phyloP scores from a whole-genome alignment of 2,329 filamentous ascomycete genomes.

The Colletotrichum chlorophyti region DNA sequence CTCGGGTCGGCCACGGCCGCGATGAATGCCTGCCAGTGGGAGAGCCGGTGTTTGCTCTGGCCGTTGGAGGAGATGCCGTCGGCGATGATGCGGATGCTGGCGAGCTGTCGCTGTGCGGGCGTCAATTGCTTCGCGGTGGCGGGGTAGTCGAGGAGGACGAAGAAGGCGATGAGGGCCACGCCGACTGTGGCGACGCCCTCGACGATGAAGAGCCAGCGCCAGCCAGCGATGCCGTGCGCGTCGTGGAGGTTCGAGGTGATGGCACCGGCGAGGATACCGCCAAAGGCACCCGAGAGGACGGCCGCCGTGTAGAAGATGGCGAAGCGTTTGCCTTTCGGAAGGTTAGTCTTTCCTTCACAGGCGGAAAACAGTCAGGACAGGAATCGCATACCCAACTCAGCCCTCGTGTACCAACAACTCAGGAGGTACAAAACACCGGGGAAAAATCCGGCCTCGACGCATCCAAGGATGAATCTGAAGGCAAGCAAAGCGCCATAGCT shows the following conservation, averaged over 20 bases:
- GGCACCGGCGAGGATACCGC: conserved; percentile 55
- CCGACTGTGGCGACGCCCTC: conserved; percentile 72
- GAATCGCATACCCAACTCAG: conserved; percentile 20
- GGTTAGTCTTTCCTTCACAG: conserved; percentile 40
- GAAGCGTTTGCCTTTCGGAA: conserved; percentile 56
- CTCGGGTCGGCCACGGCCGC: conserved; percentile 51
- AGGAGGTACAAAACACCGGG: conserved; percentile 59
- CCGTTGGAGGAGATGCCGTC: conserved; percentile 45
- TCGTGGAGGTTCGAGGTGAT: conserved; percentile 52
- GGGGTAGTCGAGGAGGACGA: conserved; percentile 75
- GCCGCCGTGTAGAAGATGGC: conserved; percentile 64
- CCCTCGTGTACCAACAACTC: conserved; percentile 60
- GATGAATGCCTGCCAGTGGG: conserved; percentile 36
- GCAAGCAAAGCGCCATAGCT: conserved; percentile 54
- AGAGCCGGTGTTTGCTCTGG: conserved; percentile 33
- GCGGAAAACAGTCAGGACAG: too few species aligned
- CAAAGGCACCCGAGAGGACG: conserved; percentile 59
- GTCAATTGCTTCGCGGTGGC: conserved; percentile 66
- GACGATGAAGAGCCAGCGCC: conserved; percentile 60
- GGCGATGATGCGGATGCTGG: conserved; percentile 51
- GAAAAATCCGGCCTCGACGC: conserved; percentile 58
- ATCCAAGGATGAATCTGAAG: conserved; percentile 53
- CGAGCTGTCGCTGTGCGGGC: conserved; percentile 65
- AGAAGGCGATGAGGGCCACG: conserved; percentile 67
- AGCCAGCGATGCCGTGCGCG: conserved; percentile 53